Evolutionary conservation across 2,329 filamentous ascomycete genomes (phyloP), one percentile per base, ranked within the genome.

Genomic region (Beauveria asiatica): DNA sequence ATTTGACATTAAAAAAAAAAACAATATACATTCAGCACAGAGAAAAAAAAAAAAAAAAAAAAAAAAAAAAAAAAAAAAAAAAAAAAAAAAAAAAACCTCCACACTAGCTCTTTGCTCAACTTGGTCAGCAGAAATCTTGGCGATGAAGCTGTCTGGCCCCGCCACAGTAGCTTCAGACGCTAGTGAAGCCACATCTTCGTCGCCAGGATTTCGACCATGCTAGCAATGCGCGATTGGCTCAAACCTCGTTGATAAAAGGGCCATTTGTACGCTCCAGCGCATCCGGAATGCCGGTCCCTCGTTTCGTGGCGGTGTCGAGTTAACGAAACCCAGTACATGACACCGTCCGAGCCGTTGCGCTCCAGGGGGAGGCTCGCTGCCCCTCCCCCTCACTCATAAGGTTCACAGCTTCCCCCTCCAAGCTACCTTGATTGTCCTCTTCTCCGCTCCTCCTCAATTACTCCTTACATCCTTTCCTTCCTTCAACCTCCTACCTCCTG

Each of bases 231-330:
- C 39, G 41, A 55, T 45, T 55, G 39, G 41, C n/a, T 44, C 51
- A 2, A 17, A 13, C 19, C 10, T n/a, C 37, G n/a, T 17, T 37
- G 49, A 10, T 21, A 1, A 46, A 17, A 21, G 11, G 1, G 25
- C 6, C 25, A 16, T 25, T 44, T 9, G 2, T 21, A 8, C n/a
- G 23, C 41, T 30, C n/a, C n/a, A 33, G 52, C 33, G 53, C 42
- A 56, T 11, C 53, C 53, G 39, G 30, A n/a, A 56, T 45, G n/a
- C 41, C 6, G 41, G 11, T 11, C 23, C 23, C n/a, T 44, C 10
- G 23, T 48, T 48, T 57, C n/a, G 53, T 56, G 53, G 41, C 53
- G 53, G 27, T 56, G 30, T 56, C 54, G 19, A 48, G 11, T 46
- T 48, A 2, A 13, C 33, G 1, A 37, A 3, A 2, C 33, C 11